phyloP scores from a whole-genome alignment of 768 basidiomycete species.

The Hydnum rufescens region DNA sequence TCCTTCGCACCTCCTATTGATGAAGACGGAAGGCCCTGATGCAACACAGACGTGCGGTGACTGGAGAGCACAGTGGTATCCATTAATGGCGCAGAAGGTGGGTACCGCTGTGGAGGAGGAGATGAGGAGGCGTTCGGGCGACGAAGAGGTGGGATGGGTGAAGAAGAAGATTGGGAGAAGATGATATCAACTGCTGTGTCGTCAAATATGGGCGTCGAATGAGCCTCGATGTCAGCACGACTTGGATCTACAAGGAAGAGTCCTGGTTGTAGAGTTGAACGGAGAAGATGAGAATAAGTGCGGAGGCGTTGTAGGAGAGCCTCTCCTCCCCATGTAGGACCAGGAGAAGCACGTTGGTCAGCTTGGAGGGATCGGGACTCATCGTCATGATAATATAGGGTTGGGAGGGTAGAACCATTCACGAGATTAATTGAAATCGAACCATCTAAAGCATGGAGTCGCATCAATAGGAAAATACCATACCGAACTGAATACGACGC shows the following conservation, averaged over 20 bases:
- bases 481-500: slow-evolving; percentile 16
- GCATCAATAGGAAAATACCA: slow-evolving; percentile 13
- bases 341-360: slow-evolving; percentile 1
- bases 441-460: slow-evolving; percentile 40
- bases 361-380: slow-evolving; percentile 49
- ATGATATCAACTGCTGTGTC: slow-evolving; percentile 83
- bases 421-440: slow-evolving; percentile 77
- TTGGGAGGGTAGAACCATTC: slow-evolving; percentile 68
- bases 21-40: slow-evolving; percentile 39
- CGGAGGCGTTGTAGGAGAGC: slow-evolving; percentile 55
- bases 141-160: slow-evolving; percentile 68
- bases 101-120: not conserved
- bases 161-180: slow-evolving; percentile 51
- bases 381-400: slow-evolving; percentile 91
- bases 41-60: slow-evolving; percentile 53
- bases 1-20: slow-evolving; percentile 33
- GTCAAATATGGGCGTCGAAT: slow-evolving; percentile 64
- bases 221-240: slow-evolving; percentile 76
- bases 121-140: slow-evolving; percentile 24
- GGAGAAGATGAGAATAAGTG: slow-evolving; percentile 59
- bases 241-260: slow-evolving; percentile 88
- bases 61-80: slow-evolving; percentile 15
- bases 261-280: slow-evolving; percentile 67
- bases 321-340: slow-evolving; percentile 10
- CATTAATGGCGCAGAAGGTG: not conserved